phyloP scores from a whole-genome alignment of 495 filamentous ascomycete species.

The Aspergillus coremiiformis region DNA sequence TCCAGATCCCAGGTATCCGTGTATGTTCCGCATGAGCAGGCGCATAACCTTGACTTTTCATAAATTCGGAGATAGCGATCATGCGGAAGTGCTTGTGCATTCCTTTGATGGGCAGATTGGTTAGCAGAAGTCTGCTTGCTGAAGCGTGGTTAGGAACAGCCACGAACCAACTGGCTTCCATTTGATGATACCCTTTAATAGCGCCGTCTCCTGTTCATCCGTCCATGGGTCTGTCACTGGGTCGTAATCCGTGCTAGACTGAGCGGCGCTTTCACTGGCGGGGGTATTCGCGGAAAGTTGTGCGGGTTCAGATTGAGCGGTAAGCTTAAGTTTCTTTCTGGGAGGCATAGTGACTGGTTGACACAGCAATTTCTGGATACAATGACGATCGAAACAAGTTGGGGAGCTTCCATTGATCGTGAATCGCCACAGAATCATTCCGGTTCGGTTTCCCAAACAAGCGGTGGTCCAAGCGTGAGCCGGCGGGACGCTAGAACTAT shows the following conservation, averaged over 20 bases:
- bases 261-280: constrained; percentile 25
- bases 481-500: constrained; percentile 5
- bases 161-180: constrained; percentile 88
- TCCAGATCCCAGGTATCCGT: constrained; percentile 83
- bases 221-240: constrained; percentile 74
- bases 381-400: background rate
- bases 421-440: constrained; percentile 2
- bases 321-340: constrained; percentile 51
- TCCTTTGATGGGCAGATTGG: constrained; percentile 42
- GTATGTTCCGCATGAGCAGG: constrained; percentile 63
- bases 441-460: constrained; percentile 17
- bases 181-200: constrained; percentile 83
- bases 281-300: constrained; percentile 31
- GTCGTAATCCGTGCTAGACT: constrained; percentile 34
- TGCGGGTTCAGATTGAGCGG: constrained; percentile 35
- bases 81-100: constrained; percentile 98
- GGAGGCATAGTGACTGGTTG: constrained; percentile 55
- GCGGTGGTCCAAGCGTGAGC: constrained; percentile 28
- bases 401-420: background rate
- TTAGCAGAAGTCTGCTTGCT: constrained; percentile 1
- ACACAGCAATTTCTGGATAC: background rate
- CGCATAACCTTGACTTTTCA: constrained; percentile 81
- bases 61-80: constrained; percentile 76
- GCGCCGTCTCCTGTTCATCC: constrained; percentile 83
- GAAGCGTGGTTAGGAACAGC: background rate